These are phyloP conservation scores for Panus rudis DNA, from an alignment of 768 basidiomycete species.

Conservation along the genomic window DNA sequence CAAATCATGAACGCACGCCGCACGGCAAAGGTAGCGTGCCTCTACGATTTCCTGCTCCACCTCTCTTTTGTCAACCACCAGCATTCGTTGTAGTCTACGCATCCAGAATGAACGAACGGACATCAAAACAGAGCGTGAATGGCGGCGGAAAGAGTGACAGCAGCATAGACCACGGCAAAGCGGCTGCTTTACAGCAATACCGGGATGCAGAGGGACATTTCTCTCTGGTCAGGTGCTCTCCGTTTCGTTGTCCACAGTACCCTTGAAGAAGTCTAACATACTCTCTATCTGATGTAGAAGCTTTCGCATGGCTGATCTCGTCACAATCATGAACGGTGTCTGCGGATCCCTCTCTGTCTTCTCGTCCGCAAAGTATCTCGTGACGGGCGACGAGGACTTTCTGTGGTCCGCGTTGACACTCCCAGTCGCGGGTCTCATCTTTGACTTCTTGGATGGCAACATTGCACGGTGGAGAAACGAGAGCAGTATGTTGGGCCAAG, in stretches of 20 bases:
- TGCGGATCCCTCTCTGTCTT: slow-evolving; percentile 96
- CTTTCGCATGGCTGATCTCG: slow-evolving; percentile 94
- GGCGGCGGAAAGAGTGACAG: slow-evolving; percentile 11
- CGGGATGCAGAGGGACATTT: slow-evolving; percentile 92
- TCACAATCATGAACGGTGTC: slow-evolving; percentile 98
- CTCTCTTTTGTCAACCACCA: too few relatives aligned
- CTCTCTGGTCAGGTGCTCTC: slow-evolving; percentile 80
- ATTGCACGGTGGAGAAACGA: slow-evolving; percentile 97
- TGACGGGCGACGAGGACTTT: slow-evolving; percentile 70
- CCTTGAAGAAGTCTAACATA: slow-evolving; percentile 1
- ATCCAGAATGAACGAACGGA: slow-evolving; percentile 47
- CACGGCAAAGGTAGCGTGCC: too few relatives aligned
- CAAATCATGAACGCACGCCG: too few relatives aligned
- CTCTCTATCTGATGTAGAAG: slow-evolving; percentile 49
- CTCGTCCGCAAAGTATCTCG: slow-evolving; percentile 83
- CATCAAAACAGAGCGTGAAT: slow-evolving; percentile 26
- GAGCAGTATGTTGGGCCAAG: slow-evolving; percentile 93
- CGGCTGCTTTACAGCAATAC: slow-evolving; percentile 68
- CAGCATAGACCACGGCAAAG: slow-evolving; percentile 19
- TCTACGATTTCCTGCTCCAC: too few relatives aligned
- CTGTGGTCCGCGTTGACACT: slow-evolving; percentile 83
- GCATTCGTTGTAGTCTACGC: too few relatives aligned
- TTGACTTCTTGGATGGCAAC: slow-evolving; percentile 97
- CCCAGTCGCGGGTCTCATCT: slow-evolving; percentile 91
- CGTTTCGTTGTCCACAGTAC: slow-evolving; percentile 4